Conservation (phyloP, 2,329 filamentous ascomycete species). For the Colletotrichum lupini region DNA sequence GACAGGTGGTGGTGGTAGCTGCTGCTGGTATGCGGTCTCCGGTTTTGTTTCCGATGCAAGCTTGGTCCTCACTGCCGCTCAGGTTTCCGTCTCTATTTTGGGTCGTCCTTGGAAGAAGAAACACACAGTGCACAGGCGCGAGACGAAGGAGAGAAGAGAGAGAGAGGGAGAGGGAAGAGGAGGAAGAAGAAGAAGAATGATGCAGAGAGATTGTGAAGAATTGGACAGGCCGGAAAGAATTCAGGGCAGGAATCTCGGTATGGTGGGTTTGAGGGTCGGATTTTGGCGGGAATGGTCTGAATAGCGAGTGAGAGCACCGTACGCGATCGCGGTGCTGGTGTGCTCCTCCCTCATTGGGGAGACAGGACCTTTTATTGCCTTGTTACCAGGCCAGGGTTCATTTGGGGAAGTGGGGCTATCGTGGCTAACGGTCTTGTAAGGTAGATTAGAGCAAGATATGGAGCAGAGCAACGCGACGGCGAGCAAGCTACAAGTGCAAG, state of each 20-base stretch:
- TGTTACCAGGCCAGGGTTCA: slow-evolving; percentile 34
- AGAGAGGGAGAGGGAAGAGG: too few species aligned
- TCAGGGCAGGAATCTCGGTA: background rate
- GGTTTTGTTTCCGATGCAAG: slow-evolving; percentile 23
- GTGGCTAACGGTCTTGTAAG: slow-evolving; percentile 15
- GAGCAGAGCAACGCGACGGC: background rate
- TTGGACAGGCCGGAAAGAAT: background rate
- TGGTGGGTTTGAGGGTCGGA: background rate
- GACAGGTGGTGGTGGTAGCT: background rate
- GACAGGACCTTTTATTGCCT: slow-evolving; percentile 33
- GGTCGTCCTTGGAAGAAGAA: background rate
- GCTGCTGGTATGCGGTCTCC: slow-evolving; percentile 10
- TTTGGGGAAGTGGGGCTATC: slow-evolving; percentile 36
- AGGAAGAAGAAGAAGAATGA: background rate
- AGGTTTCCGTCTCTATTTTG: background rate
- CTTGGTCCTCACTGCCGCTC: slow-evolving; percentile 1
- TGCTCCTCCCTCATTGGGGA: slow-evolving; percentile 33
- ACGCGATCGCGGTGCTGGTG: slow-evolving; percentile 10
- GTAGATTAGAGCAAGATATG: slow-evolving; percentile 8
- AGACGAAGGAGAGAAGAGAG: background rate
- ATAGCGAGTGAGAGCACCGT: slow-evolving; percentile 20
- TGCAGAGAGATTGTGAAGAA: background rate
- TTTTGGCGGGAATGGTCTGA: slow-evolving; percentile 11
- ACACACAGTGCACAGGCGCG: background rate
- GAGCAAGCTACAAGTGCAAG: background rate